A percentile compares a stretch with the other conserved stretches of the same genome.
phyloP scores from a whole-genome alignment of 306 rosid genomes.

The Begonia loranthoides region DNA sequence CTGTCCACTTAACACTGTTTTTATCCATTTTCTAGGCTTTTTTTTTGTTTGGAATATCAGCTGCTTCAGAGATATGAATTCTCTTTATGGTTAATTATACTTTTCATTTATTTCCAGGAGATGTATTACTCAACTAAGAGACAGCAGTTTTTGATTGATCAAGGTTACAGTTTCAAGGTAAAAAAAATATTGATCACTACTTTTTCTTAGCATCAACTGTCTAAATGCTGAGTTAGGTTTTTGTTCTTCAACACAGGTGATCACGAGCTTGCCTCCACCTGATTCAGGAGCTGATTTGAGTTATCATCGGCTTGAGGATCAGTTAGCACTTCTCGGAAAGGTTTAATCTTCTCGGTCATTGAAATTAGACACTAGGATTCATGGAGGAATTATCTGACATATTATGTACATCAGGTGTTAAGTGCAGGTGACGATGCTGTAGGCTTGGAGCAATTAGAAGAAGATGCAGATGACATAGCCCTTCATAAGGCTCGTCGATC shows the following conservation, averaged over 20 bases:
- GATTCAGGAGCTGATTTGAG: conserved; percentile 64
- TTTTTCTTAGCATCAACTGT: conserved; percentile 3
- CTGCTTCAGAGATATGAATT: too few species aligned
- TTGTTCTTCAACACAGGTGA: conserved; percentile 54
- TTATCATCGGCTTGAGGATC: conserved; percentile 66
- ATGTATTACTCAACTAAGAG: conserved; percentile 97
- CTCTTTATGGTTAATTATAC: background rate
- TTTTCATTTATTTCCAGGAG: conserved; percentile 43
- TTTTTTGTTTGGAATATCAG: too few species aligned
- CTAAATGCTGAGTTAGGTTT: conserved; percentile 5
- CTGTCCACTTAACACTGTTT: conserved; percentile 6
- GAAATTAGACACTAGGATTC: background rate
- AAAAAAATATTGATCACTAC: background rate
- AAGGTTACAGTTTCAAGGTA: conserved; percentile 99
- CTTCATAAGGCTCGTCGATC: conserved; percentile 54
- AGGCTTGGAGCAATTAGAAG: conserved; percentile 86
- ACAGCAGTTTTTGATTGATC: conserved; percentile 95
- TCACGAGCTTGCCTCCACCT: conserved; percentile 89
- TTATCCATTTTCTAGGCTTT: background rate
- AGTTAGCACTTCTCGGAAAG: conserved; percentile 77
- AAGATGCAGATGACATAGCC: conserved; percentile 80
- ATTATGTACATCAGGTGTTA: conserved; percentile 41
- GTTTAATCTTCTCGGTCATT: conserved; percentile 16
- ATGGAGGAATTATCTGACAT: conserved; percentile 11
- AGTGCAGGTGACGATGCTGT: conserved; percentile 83